These are phyloP conservation scores for Acanthamoeba divionensis DNA, from an alignment of 208 protist species.

Conservation along the genomic window DNA sequence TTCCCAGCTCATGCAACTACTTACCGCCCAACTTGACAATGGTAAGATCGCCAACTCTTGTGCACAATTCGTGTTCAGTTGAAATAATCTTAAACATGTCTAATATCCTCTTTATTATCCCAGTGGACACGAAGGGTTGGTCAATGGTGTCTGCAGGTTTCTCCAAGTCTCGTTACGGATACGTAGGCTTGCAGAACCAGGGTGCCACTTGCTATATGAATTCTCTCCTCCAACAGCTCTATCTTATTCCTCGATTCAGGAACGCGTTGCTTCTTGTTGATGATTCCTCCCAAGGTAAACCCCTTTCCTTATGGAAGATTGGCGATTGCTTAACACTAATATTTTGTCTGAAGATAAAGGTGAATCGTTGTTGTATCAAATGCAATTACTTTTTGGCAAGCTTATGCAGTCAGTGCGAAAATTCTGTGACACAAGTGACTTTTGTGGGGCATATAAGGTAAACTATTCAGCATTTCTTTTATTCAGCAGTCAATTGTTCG, in stretches of 20 bases:
- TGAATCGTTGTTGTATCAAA: constrained; percentile 59
- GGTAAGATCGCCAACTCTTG: no score
- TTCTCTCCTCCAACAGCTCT: constrained; percentile 80
- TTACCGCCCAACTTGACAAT: neutral
- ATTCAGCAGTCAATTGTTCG: neutral
- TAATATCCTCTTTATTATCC: neutral
- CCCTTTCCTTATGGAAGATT: neutral
- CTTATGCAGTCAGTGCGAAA: constrained; percentile 65
- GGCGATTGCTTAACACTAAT: neutral
- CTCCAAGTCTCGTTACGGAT: constrained; percentile 57
- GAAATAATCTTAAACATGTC: neutral
- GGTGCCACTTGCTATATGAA: constrained; percentile 87
- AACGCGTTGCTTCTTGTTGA: constrained; percentile 49
- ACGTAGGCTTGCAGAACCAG: constrained; percentile 79
- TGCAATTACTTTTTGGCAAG: constrained; percentile 73
- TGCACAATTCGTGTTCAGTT: neutral
- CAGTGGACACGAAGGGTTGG: neutral
- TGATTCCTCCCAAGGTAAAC: constrained; percentile 19
- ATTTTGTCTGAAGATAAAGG: neutral
- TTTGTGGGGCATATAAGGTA: constrained; percentile 67
- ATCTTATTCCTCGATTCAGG: constrained; percentile 61
- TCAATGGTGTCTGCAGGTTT: neutral
- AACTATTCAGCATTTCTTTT: neutral
- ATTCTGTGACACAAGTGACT: constrained; percentile 65
- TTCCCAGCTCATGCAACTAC: neutral